These are phyloP conservation scores for Pythium phragmitis DNA, from an alignment of 352 stramenopile genomes.

Conservation along the genomic window DNA sequence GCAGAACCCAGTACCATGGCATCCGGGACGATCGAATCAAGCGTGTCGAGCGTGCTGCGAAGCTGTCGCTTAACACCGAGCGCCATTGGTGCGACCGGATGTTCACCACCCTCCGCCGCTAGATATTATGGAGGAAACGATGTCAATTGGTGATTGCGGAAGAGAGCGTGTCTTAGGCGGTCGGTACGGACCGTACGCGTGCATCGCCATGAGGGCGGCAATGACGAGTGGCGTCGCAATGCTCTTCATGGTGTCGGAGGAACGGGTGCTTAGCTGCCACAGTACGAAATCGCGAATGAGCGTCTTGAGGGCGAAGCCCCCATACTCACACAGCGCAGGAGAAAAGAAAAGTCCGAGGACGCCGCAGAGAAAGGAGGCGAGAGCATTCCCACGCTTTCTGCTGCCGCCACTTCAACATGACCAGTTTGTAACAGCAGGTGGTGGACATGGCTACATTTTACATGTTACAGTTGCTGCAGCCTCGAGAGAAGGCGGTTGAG, in stretches of 20 bases:
- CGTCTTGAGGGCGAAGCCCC: background rate
- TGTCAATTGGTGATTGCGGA: background rate
- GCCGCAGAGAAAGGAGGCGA: background rate
- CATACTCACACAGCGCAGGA: background rate
- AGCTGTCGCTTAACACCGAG: background rate
- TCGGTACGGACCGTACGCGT: background rate
- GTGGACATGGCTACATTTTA: background rate
- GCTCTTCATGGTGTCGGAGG: background rate
- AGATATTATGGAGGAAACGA: background rate
- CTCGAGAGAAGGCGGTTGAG: constrained; percentile 36
- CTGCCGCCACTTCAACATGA: background rate
- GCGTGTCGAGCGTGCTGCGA: background rate
- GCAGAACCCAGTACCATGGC: constrained; percentile 13
- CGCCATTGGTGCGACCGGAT: background rate
- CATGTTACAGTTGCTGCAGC: constrained; percentile 2
- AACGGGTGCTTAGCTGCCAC: background rate
- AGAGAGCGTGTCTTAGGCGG: background rate
- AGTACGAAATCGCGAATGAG: background rate
- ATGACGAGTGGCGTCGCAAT: constrained; percentile 2
- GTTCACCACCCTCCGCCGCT: constrained; percentile 1
- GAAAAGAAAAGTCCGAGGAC: background rate
- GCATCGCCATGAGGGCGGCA: constrained; percentile 1
- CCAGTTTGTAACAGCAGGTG: background rate
- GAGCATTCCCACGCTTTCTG: background rate
- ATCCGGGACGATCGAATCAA: constrained; percentile 12